Evolutionary conservation across 1,284 basidiomycete species (phyloP).

Genomic region (Sphaerobolus stellatus): DNA sequence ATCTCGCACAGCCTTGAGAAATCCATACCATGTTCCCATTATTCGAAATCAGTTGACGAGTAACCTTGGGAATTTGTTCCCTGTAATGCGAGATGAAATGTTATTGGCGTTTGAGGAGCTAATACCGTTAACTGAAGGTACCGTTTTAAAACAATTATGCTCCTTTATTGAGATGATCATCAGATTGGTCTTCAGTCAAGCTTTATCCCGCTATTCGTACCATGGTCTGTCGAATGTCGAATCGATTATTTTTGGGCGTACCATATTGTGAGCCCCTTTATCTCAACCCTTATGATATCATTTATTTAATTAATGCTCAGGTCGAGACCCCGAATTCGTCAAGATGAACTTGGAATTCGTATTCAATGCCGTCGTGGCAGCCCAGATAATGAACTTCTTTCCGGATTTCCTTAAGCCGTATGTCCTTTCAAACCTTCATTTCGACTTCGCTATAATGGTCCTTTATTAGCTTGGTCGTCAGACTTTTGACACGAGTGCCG

Average conservation of each 20-base stretch:
- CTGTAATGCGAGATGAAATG: conserved; percentile 40
- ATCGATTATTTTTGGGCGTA: not conserved
- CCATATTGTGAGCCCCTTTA: not conserved
- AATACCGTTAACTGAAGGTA: conserved; percentile 19
- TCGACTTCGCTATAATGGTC: not conserved
- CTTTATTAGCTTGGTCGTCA: not conserved
- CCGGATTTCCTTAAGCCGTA: conserved; percentile 42
- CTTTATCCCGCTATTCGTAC: not conserved
- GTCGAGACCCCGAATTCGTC: conserved; percentile 41
- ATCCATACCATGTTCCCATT: conserved; percentile 39
- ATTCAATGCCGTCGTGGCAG: conserved; percentile 28
- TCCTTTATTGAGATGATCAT: not conserved
- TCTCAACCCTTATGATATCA: not conserved
- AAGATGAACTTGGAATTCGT: conserved; percentile 37
- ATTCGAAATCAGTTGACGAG: conserved; percentile 38
- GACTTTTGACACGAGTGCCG: conserved; percentile 11
- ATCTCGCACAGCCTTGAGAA: conserved; percentile 23
- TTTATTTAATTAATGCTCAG: conserved; percentile 32
- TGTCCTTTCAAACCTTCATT: conserved; percentile 10
- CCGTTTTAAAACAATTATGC: not conserved
- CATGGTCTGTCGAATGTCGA: not conserved
- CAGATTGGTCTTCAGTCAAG: not conserved
- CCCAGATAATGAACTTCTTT: conserved; percentile 30
- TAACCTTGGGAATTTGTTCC: conserved; percentile 35
- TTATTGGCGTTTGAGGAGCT: conserved; percentile 31